These are phyloP conservation scores for Cryptosporidium canis DNA, from an alignment of 169 alveolate species.

Conservation along the genomic window DNA sequence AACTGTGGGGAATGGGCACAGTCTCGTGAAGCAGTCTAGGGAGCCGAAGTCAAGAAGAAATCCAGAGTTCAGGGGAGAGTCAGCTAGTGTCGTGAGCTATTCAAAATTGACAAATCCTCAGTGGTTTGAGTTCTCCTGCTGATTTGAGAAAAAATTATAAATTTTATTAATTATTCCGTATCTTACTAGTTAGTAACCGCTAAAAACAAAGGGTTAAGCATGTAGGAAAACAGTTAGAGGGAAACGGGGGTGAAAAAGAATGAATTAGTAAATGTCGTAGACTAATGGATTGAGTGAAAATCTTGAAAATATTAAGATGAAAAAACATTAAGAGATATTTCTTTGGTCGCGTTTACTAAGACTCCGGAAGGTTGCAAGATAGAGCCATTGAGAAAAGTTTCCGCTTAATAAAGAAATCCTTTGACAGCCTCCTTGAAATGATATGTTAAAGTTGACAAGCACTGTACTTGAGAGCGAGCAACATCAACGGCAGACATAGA, in stretches of 20 bases:
- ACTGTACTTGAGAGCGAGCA: neutral
- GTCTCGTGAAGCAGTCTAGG: neutral
- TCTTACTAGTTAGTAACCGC: conserved; percentile 54
- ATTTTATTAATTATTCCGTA: conserved; percentile 6
- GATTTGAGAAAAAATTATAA: neutral
- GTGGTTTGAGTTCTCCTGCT: neutral
- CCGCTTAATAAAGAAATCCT: neutral
- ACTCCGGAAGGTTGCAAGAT: neutral
- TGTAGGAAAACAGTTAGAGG: conserved; percentile 53
- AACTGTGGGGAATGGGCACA: conserved; percentile 13
- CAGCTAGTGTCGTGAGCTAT: neutral
- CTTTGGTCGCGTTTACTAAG: neutral
- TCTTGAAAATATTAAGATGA: conserved; percentile 12
- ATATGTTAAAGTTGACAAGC: neutral
- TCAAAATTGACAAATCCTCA: neutral
- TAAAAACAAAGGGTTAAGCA: conserved; percentile 27
- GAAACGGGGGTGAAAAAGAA: conserved; percentile 58
- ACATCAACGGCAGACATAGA: neutral
- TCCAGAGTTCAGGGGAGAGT: neutral
- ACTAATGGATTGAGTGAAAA: neutral
- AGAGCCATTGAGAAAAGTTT: neutral
- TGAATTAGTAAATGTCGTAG: conserved; percentile 49
- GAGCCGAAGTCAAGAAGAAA: neutral
- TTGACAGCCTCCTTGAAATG: neutral
- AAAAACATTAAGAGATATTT: neutral